These are phyloP conservation scores for Daphne laureola DNA, from an alignment of 441 rosid genomes.

Conservation along the genomic window DNA sequence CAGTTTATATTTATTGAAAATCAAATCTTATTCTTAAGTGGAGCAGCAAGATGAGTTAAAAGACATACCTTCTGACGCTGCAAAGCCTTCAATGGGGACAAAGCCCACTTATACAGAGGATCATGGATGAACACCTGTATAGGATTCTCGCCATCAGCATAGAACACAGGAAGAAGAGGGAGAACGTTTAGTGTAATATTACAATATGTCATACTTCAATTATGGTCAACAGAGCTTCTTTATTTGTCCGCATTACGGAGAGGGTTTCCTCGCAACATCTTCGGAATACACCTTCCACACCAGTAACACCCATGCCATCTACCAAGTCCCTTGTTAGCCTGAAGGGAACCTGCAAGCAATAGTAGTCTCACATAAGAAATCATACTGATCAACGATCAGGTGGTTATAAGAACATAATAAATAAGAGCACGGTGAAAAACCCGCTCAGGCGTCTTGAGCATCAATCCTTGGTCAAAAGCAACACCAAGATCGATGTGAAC, in stretches of 20 bases:
- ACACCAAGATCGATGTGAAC: conserved; percentile 99
- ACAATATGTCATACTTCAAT: conserved; percentile 56
- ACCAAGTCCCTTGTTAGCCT: conserved; percentile 90
- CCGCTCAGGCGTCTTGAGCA: conserved; percentile 98
- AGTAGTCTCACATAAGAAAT: conserved; percentile 10
- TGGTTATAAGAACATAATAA: conserved; percentile 10
- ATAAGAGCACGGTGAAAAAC: conserved; percentile 25
- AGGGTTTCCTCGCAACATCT: conserved; percentile 96
- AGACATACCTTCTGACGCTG: conserved; percentile 92
- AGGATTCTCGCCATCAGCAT: conserved; percentile 12
- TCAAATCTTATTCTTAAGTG: too few relatives aligned
- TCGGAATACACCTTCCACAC: conserved; percentile 97
- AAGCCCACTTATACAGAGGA: conserved; percentile 97
- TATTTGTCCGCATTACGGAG: conserved; percentile 91
- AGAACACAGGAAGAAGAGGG: conserved; percentile 3
- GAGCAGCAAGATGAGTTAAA: neutral
- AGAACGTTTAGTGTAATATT: neutral
- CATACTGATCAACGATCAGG: neutral
- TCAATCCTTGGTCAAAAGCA: conserved; percentile 98
- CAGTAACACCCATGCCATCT: conserved; percentile 98
- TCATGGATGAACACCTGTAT: conserved; percentile 97
- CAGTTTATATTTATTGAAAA: too few relatives aligned
- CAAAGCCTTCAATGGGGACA: conserved; percentile 95
- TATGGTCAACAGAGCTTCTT: conserved; percentile 92
- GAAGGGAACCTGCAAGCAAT: conserved; percentile 74